Evolutionary conservation across 495 filamentous ascomycete genomes (phyloP).

Genomic region (Lasiosphaeria ovina): DNA sequence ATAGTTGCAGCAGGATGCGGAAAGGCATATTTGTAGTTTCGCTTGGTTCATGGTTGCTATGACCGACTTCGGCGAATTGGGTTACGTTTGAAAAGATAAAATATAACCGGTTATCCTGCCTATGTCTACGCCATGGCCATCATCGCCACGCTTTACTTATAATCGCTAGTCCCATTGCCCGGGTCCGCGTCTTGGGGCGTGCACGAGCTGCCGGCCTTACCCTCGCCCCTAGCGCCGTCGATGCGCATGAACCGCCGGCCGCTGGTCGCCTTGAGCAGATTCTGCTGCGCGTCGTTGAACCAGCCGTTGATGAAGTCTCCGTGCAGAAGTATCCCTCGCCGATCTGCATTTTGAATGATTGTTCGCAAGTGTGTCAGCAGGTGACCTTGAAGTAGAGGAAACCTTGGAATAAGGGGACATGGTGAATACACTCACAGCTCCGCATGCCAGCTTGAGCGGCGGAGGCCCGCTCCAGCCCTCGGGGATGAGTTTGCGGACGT

Average conservation of each 20-base stretch:
- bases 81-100: no score
- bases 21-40: no score
- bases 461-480: conserved; percentile 36
- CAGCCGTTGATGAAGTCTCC: conserved; percentile 41
- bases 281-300: conserved; percentile 36
- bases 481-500: conserved; percentile 28
- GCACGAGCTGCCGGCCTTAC: conserved; percentile 29
- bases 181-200: conserved; percentile 33
- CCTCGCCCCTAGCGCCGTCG: conserved; percentile 32
- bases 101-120: no score
- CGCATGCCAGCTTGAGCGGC: conserved; percentile 36
- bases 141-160: conserved; percentile 33
- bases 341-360: conserved; percentile 23
- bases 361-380: conserved; percentile 31
- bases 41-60: no score
- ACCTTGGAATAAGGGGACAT: background rate
- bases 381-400: background rate
- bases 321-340: conserved; percentile 39
- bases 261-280: conserved; percentile 33
- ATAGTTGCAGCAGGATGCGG: no score
- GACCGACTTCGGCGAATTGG: no score
- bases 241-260: conserved; percentile 37
- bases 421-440: conserved; percentile 26
- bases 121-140: conserved; percentile 14
- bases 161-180: conserved; percentile 31